A percentile compares a stretch with the other conserved stretches of the same genome.
Conservation (phyloP, 2,329 filamentous ascomycete genomes). For the Aspergillus calidoustus region DNA sequence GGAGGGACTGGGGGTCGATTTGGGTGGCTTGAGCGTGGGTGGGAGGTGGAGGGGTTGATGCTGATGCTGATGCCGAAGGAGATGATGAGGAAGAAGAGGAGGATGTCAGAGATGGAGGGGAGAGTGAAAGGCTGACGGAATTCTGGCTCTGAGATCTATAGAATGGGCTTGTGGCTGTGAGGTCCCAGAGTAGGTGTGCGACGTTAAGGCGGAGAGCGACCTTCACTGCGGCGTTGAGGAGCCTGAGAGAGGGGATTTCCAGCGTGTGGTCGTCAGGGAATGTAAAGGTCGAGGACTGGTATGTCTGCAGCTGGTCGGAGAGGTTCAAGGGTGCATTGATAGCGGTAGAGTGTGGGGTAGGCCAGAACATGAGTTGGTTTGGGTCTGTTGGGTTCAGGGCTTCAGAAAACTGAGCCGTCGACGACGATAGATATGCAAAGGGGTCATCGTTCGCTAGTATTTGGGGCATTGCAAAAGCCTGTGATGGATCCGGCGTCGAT, state of each 20-base stretch:
- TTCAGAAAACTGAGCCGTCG: not conserved
- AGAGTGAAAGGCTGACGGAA: not conserved
- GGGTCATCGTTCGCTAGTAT: not conserved
- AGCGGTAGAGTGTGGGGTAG: not conserved
- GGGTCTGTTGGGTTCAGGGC: not conserved
- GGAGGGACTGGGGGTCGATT: constrained; percentile 42
- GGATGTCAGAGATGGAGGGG: constrained; percentile 15
- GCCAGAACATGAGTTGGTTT: constrained; percentile 3
- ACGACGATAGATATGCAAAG: not conserved
- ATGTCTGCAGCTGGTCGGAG: constrained; percentile 16
- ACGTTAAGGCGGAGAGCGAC: constrained; percentile 55
- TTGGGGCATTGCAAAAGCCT: not conserved
- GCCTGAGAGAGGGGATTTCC: constrained; percentile 53
- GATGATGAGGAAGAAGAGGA: constrained; percentile 11
- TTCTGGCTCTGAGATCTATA: constrained; percentile 23
- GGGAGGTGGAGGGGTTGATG: constrained; percentile 31
- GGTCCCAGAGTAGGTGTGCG: constrained; percentile 50
- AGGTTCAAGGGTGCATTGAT: not conserved
- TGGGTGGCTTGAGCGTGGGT: not conserved
- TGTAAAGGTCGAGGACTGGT: constrained; percentile 27
- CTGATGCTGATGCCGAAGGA: not conserved
- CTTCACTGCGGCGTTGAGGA: constrained; percentile 54
- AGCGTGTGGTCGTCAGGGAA: constrained; percentile 56
- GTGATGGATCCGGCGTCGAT: not conserved
- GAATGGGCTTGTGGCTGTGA: constrained; percentile 56